These are phyloP conservation scores for Paracorniculantispora psalliotae DNA, from an alignment of 2,329 filamentous ascomycete genomes.

Conservation along the genomic window DNA sequence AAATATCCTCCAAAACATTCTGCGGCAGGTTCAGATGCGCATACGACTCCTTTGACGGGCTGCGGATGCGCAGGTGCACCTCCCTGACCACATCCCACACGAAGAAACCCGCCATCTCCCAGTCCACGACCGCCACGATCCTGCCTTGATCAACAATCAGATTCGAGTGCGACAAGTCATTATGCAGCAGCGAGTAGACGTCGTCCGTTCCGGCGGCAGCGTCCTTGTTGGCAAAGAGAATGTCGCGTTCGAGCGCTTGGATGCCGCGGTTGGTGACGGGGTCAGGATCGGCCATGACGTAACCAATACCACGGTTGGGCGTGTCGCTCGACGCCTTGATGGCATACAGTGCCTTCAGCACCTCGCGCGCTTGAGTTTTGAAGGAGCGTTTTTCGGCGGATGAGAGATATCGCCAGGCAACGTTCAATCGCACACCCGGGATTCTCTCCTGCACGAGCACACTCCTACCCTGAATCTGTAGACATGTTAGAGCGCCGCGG, in stretches of 20 bases:
- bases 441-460: slow-evolving; percentile 36
- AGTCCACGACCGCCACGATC: slow-evolving; percentile 26
- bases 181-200: background rate
- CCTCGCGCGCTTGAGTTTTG: slow-evolving; percentile 29
- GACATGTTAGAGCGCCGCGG: background rate
- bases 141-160: slow-evolving; percentile 26
- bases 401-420: slow-evolving; percentile 34
- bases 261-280: background rate
- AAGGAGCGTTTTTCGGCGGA: slow-evolving; percentile 26
- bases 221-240: background rate
- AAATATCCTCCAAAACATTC: background rate
- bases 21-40: background rate
- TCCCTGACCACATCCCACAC: background rate
- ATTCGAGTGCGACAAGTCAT: slow-evolving; percentile 17
- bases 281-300: background rate
- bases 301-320: background rate
- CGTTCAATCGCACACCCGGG: slow-evolving; percentile 30
- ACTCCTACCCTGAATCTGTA: slow-evolving; percentile 30
- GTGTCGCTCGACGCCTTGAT: slow-evolving; percentile 19
- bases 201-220: background rate
- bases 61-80: background rate
- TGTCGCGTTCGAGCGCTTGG: background rate
- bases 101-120: slow-evolving; percentile 19
- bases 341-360: slow-evolving; percentile 23
- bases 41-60: background rate